Conservation (phyloP, 257 asterid species). For the Lantana camara region DNA sequence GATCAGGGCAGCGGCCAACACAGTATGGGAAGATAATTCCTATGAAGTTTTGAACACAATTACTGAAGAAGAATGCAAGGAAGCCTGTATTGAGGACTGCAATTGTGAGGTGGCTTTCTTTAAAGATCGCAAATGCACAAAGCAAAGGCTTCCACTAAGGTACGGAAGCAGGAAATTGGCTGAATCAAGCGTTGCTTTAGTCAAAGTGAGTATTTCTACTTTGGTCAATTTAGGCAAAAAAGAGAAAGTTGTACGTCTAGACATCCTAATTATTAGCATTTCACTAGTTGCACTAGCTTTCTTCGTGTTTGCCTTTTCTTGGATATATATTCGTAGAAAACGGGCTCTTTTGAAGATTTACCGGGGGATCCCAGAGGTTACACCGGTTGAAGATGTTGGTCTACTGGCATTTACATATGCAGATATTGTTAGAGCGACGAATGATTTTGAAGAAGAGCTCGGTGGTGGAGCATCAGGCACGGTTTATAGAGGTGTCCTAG, state of each 20-base stretch:
- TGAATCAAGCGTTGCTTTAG: too few species aligned
- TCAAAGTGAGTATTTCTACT: too few species aligned
- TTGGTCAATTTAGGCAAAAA: too few species aligned
- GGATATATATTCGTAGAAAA: constrained; percentile 14
- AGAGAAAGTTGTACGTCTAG: too few species aligned
- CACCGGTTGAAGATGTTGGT: constrained; percentile 31
- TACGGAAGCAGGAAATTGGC: too few species aligned
- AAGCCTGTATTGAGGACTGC: constrained; percentile 52
- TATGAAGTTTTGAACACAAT: background rate
- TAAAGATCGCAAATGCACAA: constrained; percentile 29
- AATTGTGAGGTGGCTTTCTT: constrained; percentile 50
- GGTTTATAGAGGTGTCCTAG: too few species aligned
- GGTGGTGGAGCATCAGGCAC: too few species aligned
- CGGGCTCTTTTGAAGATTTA: constrained; percentile 6
- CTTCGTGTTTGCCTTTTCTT: constrained; percentile 32
- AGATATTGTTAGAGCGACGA: constrained; percentile 39
- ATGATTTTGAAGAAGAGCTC: constrained; percentile 43
- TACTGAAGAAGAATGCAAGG: constrained; percentile 36
- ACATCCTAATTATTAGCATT: constrained; percentile 31
- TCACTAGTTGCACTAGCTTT: constrained; percentile 22
- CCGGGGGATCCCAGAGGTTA: constrained; percentile 18
- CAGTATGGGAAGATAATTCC: constrained; percentile 35
- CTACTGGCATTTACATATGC: constrained; percentile 36
- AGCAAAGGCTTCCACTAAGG: too few species aligned
- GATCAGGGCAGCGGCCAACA: constrained; percentile 34